These are phyloP conservation scores for Lecanicillium sp. DNA, from an alignment of 2,329 filamentous ascomycete genomes.

Conservation along the genomic window DNA sequence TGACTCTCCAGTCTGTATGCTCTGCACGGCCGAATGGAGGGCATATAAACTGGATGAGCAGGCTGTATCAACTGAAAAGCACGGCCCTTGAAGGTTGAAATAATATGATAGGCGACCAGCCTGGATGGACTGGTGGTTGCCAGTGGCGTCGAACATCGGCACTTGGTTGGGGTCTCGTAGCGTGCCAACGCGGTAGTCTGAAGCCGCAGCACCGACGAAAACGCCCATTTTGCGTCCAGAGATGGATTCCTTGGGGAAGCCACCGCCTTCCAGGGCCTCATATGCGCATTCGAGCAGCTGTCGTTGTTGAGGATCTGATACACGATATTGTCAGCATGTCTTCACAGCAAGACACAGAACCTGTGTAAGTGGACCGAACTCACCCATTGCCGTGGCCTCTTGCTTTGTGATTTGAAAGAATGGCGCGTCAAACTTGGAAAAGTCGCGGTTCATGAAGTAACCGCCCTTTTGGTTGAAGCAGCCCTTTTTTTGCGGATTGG, in stretches of 20 bases:
- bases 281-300: conserved; percentile 45
- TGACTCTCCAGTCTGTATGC: conserved; percentile 37
- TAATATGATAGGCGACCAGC: conserved; percentile 48
- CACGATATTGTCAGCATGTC: background rate
- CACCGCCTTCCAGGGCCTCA: conserved; percentile 46
- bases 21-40: conserved; percentile 42
- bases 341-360: background rate
- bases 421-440: conserved; percentile 40
- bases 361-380: background rate
- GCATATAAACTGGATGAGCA: conserved; percentile 44
- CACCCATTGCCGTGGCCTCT: conserved; percentile 40
- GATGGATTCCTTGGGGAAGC: conserved; percentile 32
- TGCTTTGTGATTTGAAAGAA: conserved; percentile 46
- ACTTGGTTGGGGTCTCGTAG: conserved; percentile 37
- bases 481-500: conserved; percentile 34
- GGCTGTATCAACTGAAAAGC: conserved; percentile 43
- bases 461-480: conserved; percentile 27
- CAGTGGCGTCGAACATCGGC: conserved; percentile 45
- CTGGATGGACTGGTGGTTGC: conserved; percentile 42
- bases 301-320: conserved; percentile 42
- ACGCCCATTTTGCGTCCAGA: conserved; percentile 41
- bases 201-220: conserved; percentile 38
- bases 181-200: conserved; percentile 39
- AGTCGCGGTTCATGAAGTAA: conserved; percentile 38
- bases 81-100: conserved; percentile 46